phyloP scores from a whole-genome alignment of 148 eudicot species.

The Heliamphora exappendiculata region DNA sequence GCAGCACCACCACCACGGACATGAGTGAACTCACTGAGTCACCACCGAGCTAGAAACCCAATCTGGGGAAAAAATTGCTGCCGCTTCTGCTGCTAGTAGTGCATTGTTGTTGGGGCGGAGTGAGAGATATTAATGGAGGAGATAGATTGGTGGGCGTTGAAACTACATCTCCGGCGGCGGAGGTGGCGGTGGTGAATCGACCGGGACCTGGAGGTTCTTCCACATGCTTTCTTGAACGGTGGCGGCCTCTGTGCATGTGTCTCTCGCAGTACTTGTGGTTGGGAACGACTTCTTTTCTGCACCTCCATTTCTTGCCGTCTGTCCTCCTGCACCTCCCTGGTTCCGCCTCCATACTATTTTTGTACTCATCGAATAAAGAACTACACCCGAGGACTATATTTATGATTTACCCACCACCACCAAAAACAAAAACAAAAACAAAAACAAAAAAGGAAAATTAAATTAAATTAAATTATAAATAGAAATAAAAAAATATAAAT shows the following conservation, averaged over 20 bases:
- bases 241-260: constrained; percentile 21
- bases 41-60: too few species aligned
- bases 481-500: not conserved
- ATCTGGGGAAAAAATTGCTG: too few species aligned
- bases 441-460: not conserved
- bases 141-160: too few species aligned
- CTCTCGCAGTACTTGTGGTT: constrained; percentile 23
- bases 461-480: not conserved
- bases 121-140: too few species aligned
- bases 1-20: too few species aligned
- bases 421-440: not conserved
- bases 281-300: constrained; percentile 18
- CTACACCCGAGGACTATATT: constrained; percentile 1
- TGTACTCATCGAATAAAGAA: constrained; percentile 6
- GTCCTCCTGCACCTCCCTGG: constrained; percentile 31
- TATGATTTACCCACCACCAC: not conserved
- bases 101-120: too few species aligned
- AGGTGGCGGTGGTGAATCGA: too few species aligned
- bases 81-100: too few species aligned
- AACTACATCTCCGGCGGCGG: too few species aligned
- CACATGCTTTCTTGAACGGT: constrained; percentile 6
- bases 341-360: constrained; percentile 19
- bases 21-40: too few species aligned
- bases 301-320: constrained; percentile 36
- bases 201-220: too few species aligned